phyloP scores from a whole-genome alignment of 176 grass and related monocot species.

The Carex pumila region DNA sequence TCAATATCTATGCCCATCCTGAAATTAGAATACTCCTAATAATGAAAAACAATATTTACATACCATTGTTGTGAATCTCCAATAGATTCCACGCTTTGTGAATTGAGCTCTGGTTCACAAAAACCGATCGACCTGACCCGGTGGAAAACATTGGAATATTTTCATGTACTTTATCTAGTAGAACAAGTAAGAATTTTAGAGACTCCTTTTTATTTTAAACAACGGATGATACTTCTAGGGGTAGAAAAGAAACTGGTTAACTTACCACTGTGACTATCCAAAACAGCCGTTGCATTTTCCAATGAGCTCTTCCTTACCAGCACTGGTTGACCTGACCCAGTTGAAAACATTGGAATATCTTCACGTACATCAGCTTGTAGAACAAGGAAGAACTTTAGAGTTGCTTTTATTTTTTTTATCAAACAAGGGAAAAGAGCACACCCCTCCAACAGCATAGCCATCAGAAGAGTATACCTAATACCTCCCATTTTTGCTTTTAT shows the following conservation, averaged over 20 bases:
- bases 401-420: background rate
- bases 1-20: conserved; percentile 11
- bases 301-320: conserved; percentile 39
- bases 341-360: conserved; percentile 49
- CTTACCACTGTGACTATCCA: conserved; percentile 40
- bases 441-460: no score
- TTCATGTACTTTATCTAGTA: conserved; percentile 9
- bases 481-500: background rate
- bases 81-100: background rate
- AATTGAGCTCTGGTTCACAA: conserved; percentile 7
- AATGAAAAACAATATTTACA: conserved; percentile 26
- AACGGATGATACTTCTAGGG: background rate
- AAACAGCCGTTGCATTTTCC: conserved; percentile 42
- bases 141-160: conserved; percentile 17
- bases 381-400: background rate
- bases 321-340: conserved; percentile 47
- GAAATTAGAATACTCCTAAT: conserved; percentile 13
- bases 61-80: conserved; percentile 20
- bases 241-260: conserved; percentile 6
- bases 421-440: no score
- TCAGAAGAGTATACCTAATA: no score
- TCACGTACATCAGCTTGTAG: conserved; percentile 11
- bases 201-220: background rate
- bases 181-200: background rate
- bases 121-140: conserved; percentile 13